Base-by-base conservation (phyloP, 371 early-diverging fungal species). In the Blakeslea trispora region DNA sequence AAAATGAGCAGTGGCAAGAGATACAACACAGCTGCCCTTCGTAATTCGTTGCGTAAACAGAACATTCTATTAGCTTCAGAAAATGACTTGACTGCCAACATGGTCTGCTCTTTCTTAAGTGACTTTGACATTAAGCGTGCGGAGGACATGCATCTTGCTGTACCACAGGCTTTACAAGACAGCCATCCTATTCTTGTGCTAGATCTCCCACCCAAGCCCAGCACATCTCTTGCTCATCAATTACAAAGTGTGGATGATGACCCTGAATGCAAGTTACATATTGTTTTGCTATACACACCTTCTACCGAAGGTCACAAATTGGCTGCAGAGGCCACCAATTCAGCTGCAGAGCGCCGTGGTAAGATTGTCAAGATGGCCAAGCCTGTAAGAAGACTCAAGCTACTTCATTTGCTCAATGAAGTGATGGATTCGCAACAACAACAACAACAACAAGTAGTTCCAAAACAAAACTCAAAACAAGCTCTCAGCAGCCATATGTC, bases 281-380 rank as follows among this genome's bases (percentile, higher is more conserved):
- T 78, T 44, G 63, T 78, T 22, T 35, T 75, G 3, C 53, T 78
- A 1, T 75, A 78, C 34, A 72, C 75, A 15, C 75, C 75, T 1
- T 72, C 78, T 1, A 75, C 75, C 1, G 78, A 77, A 37, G 78
- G 75, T 2, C 73, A 74, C 41, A 74, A 72, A 43, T 44, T 72
- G 0, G 78, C 75, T 9, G 71, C 75, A 0, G 75, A 72, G 44
- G 73, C 75, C 5, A 73, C 63, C 5, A 72, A 72, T 18, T 70
- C 71, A 15, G 68, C 65, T 5, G 70, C 71, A 7, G 75, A 72
- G 46, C 70, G 75, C 18, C 69, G 75, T 18, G 75, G 78, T 1
- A 57, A 71, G 3, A 64, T 81, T 17, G 69, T 77, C 28, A 72
- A 80, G 49, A 77, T 83, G 77, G 79, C 81, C 39, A 83, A 83